These are phyloP conservation scores for Ceratocystis albifundus DNA, from an alignment of 2,329 filamentous ascomycete species.

Conservation along the genomic window DNA sequence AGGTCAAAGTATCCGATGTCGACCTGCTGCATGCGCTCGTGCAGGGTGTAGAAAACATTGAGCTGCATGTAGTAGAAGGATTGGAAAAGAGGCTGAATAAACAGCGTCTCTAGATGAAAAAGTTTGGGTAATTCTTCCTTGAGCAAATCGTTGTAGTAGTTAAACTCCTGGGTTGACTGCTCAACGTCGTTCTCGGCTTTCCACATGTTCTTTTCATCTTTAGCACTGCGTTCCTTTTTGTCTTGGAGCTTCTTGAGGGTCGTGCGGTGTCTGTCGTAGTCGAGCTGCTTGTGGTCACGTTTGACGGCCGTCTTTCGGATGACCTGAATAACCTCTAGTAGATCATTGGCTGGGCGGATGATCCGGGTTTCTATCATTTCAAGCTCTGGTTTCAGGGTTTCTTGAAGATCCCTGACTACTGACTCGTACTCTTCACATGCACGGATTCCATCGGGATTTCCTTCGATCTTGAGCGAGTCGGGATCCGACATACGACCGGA, in stretches of 20 bases:
- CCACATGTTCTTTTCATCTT: slow-evolving; percentile 96
- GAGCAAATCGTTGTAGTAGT: slow-evolving; percentile 94
- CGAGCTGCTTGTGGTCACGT: slow-evolving; percentile 93
- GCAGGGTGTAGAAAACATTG: slow-evolving; percentile 96
- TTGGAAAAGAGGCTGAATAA: slow-evolving; percentile 94
- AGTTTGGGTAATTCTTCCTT: slow-evolving; percentile 93
- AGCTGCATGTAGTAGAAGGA: slow-evolving; percentile 99
- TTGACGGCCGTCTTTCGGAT: slow-evolving; percentile 82
- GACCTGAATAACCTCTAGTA: slow-evolving; percentile 88
- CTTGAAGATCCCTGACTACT: slow-evolving; percentile 81
- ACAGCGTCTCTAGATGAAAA: slow-evolving; percentile 79
- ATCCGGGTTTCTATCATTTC: slow-evolving; percentile 94
- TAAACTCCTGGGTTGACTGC: slow-evolving; percentile 84
- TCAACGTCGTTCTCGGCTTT: slow-evolving; percentile 89
- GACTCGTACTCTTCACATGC: slow-evolving; percentile 93
- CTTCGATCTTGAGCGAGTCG: slow-evolving; percentile 65
- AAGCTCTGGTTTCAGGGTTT: slow-evolving; percentile 77
- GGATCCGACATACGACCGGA: slow-evolving; percentile 92
- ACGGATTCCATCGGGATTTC: slow-evolving; percentile 82
- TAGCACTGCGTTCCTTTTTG: slow-evolving; percentile 90
- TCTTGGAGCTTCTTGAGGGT: slow-evolving; percentile 89
- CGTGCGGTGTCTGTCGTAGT: slow-evolving; percentile 79
- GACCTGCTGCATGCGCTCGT: slow-evolving; percentile 94
- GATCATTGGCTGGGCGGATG: slow-evolving; percentile 83
- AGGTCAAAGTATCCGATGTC: slow-evolving; percentile 98